Evolutionary conservation across 306 rosid species (phyloP).

Genomic region (Carpinus viminea): DNA sequence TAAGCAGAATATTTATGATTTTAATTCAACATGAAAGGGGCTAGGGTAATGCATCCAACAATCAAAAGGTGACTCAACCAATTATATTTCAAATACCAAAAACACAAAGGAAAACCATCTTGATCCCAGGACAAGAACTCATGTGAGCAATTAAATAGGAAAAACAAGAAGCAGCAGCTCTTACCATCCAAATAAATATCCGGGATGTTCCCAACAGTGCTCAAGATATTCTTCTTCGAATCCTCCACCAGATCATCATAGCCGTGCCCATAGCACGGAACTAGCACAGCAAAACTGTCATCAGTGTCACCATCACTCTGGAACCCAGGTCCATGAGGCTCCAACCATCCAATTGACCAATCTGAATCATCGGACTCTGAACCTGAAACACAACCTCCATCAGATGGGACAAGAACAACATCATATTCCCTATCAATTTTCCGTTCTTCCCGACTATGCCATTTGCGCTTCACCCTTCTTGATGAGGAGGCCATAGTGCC

Average conservation of each 20-base stretch:
- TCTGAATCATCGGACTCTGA: constrained; percentile 90
- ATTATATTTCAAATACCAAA: neutral
- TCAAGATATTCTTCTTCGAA: constrained; percentile 42
- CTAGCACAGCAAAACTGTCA: constrained; percentile 87
- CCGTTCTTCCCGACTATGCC: constrained; percentile 89
- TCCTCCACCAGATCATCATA: constrained; percentile 46
- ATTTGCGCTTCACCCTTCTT: constrained; percentile 76
- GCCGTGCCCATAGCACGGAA: constrained; percentile 77
- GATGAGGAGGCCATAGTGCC: constrained; percentile 61
- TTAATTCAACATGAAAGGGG: neutral
- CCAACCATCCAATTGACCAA: constrained; percentile 97
- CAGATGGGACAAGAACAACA: constrained; percentile 90
- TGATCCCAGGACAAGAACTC: constrained; percentile 3
- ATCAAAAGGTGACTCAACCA: neutral
- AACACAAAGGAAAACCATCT: constrained; percentile 6
- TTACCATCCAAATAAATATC: constrained; percentile 78
- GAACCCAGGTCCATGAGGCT: constrained; percentile 94
- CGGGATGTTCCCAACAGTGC: constrained; percentile 58
- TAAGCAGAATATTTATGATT: neutral
- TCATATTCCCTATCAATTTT: constrained; percentile 80
- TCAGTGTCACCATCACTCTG: constrained; percentile 80
- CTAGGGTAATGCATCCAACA: constrained; percentile 9
- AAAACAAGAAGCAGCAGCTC: constrained; percentile 22
- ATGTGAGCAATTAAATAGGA: neutral
- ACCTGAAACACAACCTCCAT: constrained; percentile 84